Conservation (phyloP, 208 protist genomes). For the Acanthamoeba lenticulata region DNA sequence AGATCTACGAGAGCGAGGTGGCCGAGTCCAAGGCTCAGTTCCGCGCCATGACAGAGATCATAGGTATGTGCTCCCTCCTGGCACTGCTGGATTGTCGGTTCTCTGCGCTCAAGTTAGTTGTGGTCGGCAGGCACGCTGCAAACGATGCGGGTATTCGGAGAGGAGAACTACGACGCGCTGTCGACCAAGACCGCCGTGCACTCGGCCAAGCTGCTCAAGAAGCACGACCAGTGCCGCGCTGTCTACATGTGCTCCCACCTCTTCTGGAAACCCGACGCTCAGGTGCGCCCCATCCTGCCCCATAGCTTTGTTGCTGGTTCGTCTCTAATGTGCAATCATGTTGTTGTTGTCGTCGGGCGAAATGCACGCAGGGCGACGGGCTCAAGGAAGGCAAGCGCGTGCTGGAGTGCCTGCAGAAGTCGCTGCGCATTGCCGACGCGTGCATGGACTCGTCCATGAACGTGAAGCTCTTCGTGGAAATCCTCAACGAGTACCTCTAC, state of each 20-base stretch:
- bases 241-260: slow-evolving; percentile 90
- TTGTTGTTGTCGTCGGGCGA: too few relatives aligned
- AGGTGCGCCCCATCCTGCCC: neutral
- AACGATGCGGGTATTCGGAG: slow-evolving; percentile 72
- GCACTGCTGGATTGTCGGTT: neutral
- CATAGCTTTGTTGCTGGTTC: neutral
- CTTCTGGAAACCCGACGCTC: slow-evolving; percentile 86
- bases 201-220: slow-evolving; percentile 92
- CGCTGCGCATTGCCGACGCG: slow-evolving; percentile 93
- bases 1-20: slow-evolving; percentile 95
- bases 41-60: slow-evolving; percentile 87
- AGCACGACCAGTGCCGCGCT: slow-evolving; percentile 92
- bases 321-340: neutral
- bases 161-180: slow-evolving; percentile 94
- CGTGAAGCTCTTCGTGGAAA: slow-evolving; percentile 94
- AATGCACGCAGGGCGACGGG: slow-evolving; percentile 26
- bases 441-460: slow-evolving; percentile 86
- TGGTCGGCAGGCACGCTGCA: slow-evolving; percentile 68
- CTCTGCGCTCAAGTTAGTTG: too few relatives aligned
- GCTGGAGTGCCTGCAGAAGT: slow-evolving; percentile 93
- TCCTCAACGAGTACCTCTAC: slow-evolving; percentile 94
- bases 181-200: slow-evolving; percentile 92
- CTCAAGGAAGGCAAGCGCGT: slow-evolving; percentile 87
- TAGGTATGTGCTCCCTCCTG: slow-evolving; percentile 86
- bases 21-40: slow-evolving; percentile 90